Evolutionary conservation across 2,329 filamentous ascomycete genomes (phyloP).

Genomic region (Cytospora piceicola): DNA sequence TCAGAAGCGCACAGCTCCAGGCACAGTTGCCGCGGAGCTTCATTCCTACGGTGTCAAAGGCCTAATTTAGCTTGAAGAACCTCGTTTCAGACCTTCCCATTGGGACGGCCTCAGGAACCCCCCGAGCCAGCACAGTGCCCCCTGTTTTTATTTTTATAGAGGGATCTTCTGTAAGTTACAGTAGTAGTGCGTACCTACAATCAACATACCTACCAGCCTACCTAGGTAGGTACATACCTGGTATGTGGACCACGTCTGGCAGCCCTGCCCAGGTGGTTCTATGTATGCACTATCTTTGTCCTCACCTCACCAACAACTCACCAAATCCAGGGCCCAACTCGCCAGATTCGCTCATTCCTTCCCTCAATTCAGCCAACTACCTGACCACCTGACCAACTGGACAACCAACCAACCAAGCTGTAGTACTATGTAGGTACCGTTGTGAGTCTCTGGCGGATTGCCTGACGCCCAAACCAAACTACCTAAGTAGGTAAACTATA

Average conservation of each 20-base stretch:
- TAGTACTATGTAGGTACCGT: too few relatives aligned
- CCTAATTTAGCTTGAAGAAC: slow-evolving; percentile 12
- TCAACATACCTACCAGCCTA: too few relatives aligned
- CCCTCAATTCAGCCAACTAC: background rate
- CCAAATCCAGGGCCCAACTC: background rate
- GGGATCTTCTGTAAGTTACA: background rate
- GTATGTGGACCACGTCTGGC: too few relatives aligned
- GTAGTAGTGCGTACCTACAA: too few relatives aligned
- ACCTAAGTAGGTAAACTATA: too few relatives aligned
- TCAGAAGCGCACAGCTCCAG: background rate
- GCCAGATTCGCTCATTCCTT: background rate
- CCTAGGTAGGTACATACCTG: too few relatives aligned
- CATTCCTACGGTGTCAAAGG: background rate
- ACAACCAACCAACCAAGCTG: too few relatives aligned
- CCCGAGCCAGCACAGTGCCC: slow-evolving; percentile 15
- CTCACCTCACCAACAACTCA: slow-evolving; percentile 5
- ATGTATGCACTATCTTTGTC: too few relatives aligned
- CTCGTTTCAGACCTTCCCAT: slow-evolving; percentile 10
- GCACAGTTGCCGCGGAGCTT: slow-evolving; percentile 6
- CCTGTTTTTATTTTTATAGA: background rate
- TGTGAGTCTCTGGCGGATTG: too few relatives aligned
- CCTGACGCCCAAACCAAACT: too few relatives aligned
- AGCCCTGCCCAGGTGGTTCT: too few relatives aligned
- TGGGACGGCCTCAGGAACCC: slow-evolving; percentile 11
- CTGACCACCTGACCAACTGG: too few relatives aligned